Evolutionary conservation across 1,139 yeast species (phyloP).

Genomic region (Hansenula lynferdii): DNA sequence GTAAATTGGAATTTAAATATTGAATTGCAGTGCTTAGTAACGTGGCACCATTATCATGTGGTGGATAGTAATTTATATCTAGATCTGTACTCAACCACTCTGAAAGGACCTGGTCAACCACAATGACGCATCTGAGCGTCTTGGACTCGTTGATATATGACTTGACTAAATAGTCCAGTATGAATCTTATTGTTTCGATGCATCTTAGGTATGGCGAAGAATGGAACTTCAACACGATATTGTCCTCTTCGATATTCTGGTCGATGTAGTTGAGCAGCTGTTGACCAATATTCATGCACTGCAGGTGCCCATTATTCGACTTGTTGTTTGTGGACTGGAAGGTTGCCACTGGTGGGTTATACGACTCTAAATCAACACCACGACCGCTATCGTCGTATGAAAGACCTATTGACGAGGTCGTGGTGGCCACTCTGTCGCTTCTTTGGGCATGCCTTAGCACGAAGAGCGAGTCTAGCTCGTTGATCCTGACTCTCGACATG

Average conservation of each 20-base stretch:
- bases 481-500: constrained; percentile 4
- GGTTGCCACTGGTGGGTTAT: constrained; percentile 19
- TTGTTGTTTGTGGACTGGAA: constrained; percentile 20
- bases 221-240: constrained; percentile 17
- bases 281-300: constrained; percentile 20
- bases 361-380: no score
- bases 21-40: constrained; percentile 30
- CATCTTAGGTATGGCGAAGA: constrained; percentile 23
- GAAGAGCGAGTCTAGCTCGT: constrained; percentile 18
- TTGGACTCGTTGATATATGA: constrained; percentile 9
- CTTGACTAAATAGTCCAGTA: constrained; percentile 17
- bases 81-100: constrained; percentile 35
- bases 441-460: constrained; percentile 24
- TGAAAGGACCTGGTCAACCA: constrained; percentile 32
- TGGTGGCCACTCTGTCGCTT: constrained; percentile 21
- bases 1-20: constrained; percentile 26
- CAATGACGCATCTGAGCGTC: constrained; percentile 15
- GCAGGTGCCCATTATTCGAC: constrained; percentile 22
- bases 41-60: constrained; percentile 35
- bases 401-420: constrained; percentile 21
- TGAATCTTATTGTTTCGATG: constrained; percentile 20
- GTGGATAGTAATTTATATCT: constrained; percentile 31
- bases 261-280: constrained; percentile 17
- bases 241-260: constrained; percentile 9
- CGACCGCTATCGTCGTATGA: constrained; percentile 5